Conservation (phyloP, 2,329 filamentous ascomycete species). For the Domatiomyces catenatus region DNA sequence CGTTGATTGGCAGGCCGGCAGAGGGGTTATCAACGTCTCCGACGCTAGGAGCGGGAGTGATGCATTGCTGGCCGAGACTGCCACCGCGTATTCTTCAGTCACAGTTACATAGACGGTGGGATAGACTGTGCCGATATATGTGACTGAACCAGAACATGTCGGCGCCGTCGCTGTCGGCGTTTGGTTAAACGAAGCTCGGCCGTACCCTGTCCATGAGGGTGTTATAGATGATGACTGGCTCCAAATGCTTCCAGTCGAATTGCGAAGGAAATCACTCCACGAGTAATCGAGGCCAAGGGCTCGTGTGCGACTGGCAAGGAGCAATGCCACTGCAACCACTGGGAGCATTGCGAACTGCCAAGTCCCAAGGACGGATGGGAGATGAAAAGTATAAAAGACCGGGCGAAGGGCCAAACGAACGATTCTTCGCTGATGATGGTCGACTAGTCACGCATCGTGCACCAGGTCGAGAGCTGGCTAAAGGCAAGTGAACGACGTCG, state of each 20-base stretch:
- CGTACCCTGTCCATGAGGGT: background rate
- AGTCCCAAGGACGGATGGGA: background rate
- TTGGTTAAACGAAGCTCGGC: background rate
- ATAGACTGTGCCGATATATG: conserved; percentile 12
- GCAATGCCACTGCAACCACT: background rate
- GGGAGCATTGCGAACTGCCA: background rate
- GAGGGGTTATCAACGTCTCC: conserved; percentile 11
- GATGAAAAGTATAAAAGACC: background rate
- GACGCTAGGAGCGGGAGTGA: conserved; percentile 8
- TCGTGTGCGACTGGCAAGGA: background rate
- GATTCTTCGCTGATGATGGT: background rate
- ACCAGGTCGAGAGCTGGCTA: background rate
- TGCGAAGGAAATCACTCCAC: background rate
- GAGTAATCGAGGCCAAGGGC: background rate
- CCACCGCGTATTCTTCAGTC: conserved; percentile 11
- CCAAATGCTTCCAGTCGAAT: background rate
- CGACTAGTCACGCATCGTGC: background rate
- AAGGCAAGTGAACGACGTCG: background rate
- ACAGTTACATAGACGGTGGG: conserved; percentile 15
- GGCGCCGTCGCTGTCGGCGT: conserved; percentile 2
- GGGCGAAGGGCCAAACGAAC: background rate
- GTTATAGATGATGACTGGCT: background rate
- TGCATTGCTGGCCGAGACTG: conserved; percentile 11
- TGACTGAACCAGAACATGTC: conserved; percentile 11
- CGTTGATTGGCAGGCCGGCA: conserved; percentile 9